Evolutionary conservation across 805 yeast species (phyloP), one percentile per base, ranked within the genome.

Genomic region (Wickerhamiella azyma): DNA sequence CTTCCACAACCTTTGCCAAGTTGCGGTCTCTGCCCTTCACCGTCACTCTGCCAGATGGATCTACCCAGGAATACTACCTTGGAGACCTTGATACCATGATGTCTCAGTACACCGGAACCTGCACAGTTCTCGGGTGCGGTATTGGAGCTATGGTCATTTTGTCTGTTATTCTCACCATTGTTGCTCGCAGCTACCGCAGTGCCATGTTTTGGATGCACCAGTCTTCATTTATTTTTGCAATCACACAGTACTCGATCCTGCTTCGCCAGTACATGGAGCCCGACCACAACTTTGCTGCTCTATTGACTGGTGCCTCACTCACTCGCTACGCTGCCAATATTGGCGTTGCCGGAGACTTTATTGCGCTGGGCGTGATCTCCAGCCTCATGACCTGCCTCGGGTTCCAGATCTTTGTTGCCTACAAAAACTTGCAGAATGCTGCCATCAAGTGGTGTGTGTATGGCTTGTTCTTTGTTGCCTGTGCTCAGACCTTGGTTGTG

Each of bases 181-280:
- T 71, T 54, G 59, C 78, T 48, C 72, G 70, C 46, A 74, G 72
- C 48, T 75, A 70, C 53, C 70, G 62, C 18, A 75, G 88, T 0
- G 83, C 86, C 7, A 74, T 85, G 26, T 89, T 85, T 59, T 59
- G 78, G n/a, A 62, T 85, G 39, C 86, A 88, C 61, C 78, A 77
- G 58, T 43, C 68, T 2, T 74, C 82, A 29, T 65, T 89, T 44
- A 42, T 74, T 2, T 58, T 77, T 4, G 62, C 79, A 45, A 60
- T 79, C 4, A 47, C 55, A 70, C 29, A 75, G 81, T 9, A 69
- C 76, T 1, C 74, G 71, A 52, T 66, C 71, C 26, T 33, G 13
- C 30, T 41, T 5, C 24, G 44, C 18, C 39, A 41, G 26, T 41
- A 41, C 24, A 41, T 33, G 38, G 44, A 41, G 44, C 38, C 37